phyloP scores from a whole-genome alignment of 495 filamentous ascomycete species.

The Penicillium silybi region DNA sequence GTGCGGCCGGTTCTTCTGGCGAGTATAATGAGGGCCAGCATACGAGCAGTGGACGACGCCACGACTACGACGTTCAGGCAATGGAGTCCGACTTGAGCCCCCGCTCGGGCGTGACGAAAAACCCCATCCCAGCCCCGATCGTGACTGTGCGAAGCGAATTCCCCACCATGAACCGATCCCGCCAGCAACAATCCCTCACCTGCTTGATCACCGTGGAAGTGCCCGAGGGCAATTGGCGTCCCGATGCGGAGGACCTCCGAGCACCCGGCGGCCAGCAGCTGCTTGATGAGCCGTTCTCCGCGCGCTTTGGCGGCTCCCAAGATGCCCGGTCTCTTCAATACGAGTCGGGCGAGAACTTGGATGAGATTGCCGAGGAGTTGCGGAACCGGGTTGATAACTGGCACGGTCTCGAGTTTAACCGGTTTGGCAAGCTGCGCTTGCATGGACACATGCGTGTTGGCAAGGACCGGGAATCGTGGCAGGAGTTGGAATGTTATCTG shows the following conservation, averaged over 20 bases:
- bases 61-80: slow-evolving; percentile 94
- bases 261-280: slow-evolving; percentile 55
- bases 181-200: slow-evolving; percentile 91
- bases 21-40: slow-evolving; percentile 68
- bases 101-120: slow-evolving; percentile 63
- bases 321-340: slow-evolving; percentile 36
- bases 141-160: slow-evolving; percentile 96
- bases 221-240: slow-evolving; percentile 85
- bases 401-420: slow-evolving; percentile 94
- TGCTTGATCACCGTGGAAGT: slow-evolving; percentile 95
- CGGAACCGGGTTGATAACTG: slow-evolving; percentile 90
- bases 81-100: slow-evolving; percentile 87
- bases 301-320: slow-evolving; percentile 30
- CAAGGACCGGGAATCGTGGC: slow-evolving; percentile 96
- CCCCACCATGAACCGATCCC: slow-evolving; percentile 84
- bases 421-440: slow-evolving; percentile 89
- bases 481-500: slow-evolving; percentile 95
- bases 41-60: slow-evolving; percentile 54
- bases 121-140: slow-evolving; percentile 85
- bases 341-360: slow-evolving; percentile 62
- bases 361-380: slow-evolving; percentile 83
- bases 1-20: slow-evolving; percentile 67
- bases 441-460: slow-evolving; percentile 91
- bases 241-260: slow-evolving; percentile 79
- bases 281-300: slow-evolving; percentile 40